Base-by-base conservation (phyloP, 129 eudicot species). In the Saussurea involucrata region DNA sequence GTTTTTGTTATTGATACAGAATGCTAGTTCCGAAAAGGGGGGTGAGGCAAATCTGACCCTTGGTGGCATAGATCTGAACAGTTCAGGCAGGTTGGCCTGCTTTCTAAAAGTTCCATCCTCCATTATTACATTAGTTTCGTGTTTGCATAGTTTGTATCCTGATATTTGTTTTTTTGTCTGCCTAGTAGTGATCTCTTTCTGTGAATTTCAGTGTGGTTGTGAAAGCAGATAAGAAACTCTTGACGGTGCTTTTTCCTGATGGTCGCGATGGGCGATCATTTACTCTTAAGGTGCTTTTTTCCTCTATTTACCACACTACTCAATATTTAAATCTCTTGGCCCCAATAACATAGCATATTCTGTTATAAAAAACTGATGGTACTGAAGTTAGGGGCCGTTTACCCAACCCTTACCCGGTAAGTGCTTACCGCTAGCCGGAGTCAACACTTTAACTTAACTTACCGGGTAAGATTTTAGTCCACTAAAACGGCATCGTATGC, bases 21-120 rank as follows among this genome's bases (percentile, higher is more conserved):
- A 83, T 86, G 89, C 76, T 68, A 83, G 76, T 69, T 83, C 92
- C 75, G 96, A 85, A 75, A 94, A 87, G 74, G 90, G 93, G 6
- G 86, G 94, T 53, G 98, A 95, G 87, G 90, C 92, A 78, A 95
- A 95, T 86, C 83, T 91, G 74, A 95, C 97, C 67, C 98, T 95
- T 66, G 98, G 98, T 81, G 98, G 98, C 78, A 95, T 95, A 77
- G 98, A 95, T 82, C 96, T 95, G 60, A 91, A 91, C 96, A 91
- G 95, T 87, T 95, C 98, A 88, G 98, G 97, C 92, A 95, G 98
- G 98, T 91, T 81, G 85, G 93, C 86, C 66, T 89, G 67, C 78
- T 70, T 73, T 80, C 73, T 77, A 55, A 25, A 27, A 20, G 70
- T 69, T 65, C 37, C 29, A 5, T 49, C 42, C 66, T 73, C 66